These are phyloP conservation scores for Cyathus striatus DNA, from an alignment of 768 basidiomycete genomes.

Conservation along the genomic window DNA sequence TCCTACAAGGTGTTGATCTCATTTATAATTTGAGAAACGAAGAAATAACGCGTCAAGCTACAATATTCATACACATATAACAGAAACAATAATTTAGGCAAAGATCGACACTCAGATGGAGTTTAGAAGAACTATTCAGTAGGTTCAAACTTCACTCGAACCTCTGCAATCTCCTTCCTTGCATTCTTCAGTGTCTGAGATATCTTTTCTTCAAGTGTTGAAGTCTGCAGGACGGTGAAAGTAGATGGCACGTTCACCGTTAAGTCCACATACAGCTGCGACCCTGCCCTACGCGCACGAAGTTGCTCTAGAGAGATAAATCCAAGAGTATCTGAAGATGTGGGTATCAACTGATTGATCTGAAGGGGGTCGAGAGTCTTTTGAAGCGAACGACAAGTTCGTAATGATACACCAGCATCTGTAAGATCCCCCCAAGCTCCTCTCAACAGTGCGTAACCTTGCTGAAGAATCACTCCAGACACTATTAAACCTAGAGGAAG, in stretches of 20 bases:
- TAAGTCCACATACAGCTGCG: conserved; percentile 80
- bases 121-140: too few species aligned
- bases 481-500: conserved; percentile 66
- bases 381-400: conserved; percentile 48
- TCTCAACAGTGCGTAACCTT: conserved; percentile 62
- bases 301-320: conserved; percentile 47
- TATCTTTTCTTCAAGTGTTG: conserved; percentile 60
- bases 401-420: conserved; percentile 69
- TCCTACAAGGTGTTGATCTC: too few species aligned
- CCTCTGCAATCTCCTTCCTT: conserved; percentile 67
- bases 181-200: conserved; percentile 44
- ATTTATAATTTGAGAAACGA: too few species aligned
- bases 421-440: conserved; percentile 79
- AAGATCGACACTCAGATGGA: too few species aligned
- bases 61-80: background rate
- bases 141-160: conserved; percentile 59
- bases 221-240: conserved; percentile 54
- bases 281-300: conserved; percentile 75
- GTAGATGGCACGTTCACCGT: conserved; percentile 61
- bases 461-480: conserved; percentile 83
- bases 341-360: conserved; percentile 13
- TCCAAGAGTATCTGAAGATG: conserved; percentile 23
- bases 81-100: background rate
- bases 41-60: too few species aligned
- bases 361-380: conserved; percentile 53